These are phyloP conservation scores for Moelleriella libera DNA, from an alignment of 2,329 filamentous ascomycete genomes.

Conservation along the genomic window DNA sequence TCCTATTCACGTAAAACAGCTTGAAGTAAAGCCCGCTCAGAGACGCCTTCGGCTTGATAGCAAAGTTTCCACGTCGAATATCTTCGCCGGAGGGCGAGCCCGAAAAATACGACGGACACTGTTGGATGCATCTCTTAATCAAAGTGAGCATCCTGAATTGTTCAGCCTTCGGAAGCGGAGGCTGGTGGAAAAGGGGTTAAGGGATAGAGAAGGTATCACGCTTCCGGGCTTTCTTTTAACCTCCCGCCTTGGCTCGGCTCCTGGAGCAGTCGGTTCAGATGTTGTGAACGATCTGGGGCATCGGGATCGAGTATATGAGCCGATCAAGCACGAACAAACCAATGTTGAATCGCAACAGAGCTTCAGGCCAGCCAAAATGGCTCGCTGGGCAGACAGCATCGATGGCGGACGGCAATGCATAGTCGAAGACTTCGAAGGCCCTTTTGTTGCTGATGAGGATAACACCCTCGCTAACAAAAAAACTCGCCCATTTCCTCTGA, in stretches of 20 bases:
- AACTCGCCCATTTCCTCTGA: neutral
- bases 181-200: slow-evolving; percentile 3
- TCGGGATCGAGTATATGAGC: neutral
- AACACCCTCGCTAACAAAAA: too few relatives aligned
- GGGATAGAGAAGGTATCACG: slow-evolving; percentile 4
- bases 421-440: slow-evolving; percentile 1
- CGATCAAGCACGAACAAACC: neutral
- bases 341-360: neutral
- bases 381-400: slow-evolving; percentile 3
- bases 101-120: slow-evolving; percentile 21
- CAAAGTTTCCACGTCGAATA: slow-evolving; percentile 17
- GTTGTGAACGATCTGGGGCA: neutral
- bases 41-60: too few relatives aligned
- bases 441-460: slow-evolving; percentile 2
- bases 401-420: neutral
- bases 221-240: neutral
- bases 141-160: slow-evolving; percentile 23
- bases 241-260: neutral
- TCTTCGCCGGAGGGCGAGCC: slow-evolving; percentile 29
- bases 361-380: slow-evolving; percentile 1
- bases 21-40: too few relatives aligned
- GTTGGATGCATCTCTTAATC: slow-evolving; percentile 23
- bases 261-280: neutral
- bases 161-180: slow-evolving; percentile 14
- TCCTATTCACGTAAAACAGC: too few relatives aligned